Percentiles rank a stretch among this genome's conserved stretches.
These are phyloP conservation scores for Oehlia diaphana DNA, from an alignment of 192 early-diverging fungal species.

Conservation along the genomic window DNA sequence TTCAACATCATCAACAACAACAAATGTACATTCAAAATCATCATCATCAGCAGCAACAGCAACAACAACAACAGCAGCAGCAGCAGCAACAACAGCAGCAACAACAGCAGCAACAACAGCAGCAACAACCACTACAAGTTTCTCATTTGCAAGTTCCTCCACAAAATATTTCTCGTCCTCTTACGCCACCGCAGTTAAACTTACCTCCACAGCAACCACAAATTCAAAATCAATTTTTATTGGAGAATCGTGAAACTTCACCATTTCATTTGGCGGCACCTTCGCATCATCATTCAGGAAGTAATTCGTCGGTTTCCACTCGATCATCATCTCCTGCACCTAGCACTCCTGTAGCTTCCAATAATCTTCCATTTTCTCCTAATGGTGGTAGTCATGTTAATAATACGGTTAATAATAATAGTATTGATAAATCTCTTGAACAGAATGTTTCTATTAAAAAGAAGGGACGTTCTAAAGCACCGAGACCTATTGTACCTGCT, in stretches of 20 bases:
- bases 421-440: conserved; percentile 9
- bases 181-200: neutral
- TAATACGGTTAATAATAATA: neutral
- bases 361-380: neutral
- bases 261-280: conserved; percentile 11
- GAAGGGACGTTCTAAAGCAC: neutral
- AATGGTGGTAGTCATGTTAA: neutral
- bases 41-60: conserved; percentile 1
- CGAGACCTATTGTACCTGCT: conserved; percentile 1
- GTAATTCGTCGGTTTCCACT: conserved; percentile 11
- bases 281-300: conserved; percentile 18
- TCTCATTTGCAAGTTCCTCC: neutral
- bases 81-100: too few species aligned
- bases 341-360: neutral
- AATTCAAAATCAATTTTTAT: neutral
- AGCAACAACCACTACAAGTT: neutral
- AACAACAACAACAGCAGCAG: too few species aligned
- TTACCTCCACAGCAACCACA: neutral
- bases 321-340: conserved; percentile 7
- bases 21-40: neutral
- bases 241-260: conserved; percentile 1
- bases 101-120: neutral
- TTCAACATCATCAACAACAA: neutral
- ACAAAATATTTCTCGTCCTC: neutral
- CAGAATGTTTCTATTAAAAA: neutral